phyloP scores from a whole-genome alignment of 2,329 filamentous ascomycete species.

The Penicillium sp. region DNA sequence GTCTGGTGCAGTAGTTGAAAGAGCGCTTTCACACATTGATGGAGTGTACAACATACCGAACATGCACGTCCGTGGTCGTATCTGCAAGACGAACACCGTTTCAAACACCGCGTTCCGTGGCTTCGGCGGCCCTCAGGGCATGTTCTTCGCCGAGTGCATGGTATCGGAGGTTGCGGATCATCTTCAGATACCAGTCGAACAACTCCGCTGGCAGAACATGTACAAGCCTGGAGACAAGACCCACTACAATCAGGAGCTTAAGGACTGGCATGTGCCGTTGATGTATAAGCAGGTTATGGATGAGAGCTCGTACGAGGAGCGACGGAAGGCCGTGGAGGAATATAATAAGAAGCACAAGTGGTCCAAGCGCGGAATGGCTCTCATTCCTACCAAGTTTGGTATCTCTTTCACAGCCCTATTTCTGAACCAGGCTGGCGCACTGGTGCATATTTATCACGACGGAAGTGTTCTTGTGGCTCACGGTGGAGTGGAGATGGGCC shows the following conservation, averaged over 20 bases:
- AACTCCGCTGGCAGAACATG: constrained; percentile 76
- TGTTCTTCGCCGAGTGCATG: constrained; percentile 84
- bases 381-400: constrained; percentile 94
- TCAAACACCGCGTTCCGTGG: constrained; percentile 96
- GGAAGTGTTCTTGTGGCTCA: constrained; percentile 87
- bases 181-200: constrained; percentile 72
- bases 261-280: constrained; percentile 89
- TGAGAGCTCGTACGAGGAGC: constrained; percentile 62
- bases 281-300: constrained; percentile 87
- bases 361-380: constrained; percentile 80
- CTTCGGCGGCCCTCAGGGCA: constrained; percentile 89
- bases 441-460: constrained; percentile 96
- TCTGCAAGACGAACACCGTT: constrained; percentile 93
- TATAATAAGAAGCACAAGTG: constrained; percentile 86
- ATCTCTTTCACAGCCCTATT: constrained; percentile 96
- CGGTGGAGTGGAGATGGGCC: constrained; percentile 95
- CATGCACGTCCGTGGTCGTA: constrained; percentile 68
- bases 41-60: constrained; percentile 85
- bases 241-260: constrained; percentile 80
- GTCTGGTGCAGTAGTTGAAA: constrained; percentile 70
- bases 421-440: constrained; percentile 87
- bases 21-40: constrained; percentile 77
- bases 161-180: constrained; percentile 88
- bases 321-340: constrained; percentile 60
- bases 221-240: constrained; percentile 70